Evolutionary conservation across 306 rosid species (phyloP).

Genomic region (Coriaria nepalensis): DNA sequence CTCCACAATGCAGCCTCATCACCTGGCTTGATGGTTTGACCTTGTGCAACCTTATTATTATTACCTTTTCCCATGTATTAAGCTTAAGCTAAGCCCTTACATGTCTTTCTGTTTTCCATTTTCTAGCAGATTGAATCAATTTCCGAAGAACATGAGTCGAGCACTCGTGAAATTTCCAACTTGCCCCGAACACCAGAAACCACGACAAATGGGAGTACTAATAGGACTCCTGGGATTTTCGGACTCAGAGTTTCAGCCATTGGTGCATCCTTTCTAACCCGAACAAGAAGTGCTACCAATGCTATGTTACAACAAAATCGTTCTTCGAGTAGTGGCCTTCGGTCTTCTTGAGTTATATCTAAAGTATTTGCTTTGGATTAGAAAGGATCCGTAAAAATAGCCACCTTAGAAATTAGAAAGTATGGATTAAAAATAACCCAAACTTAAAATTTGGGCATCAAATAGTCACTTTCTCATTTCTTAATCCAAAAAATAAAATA

Average conservation of each 20-base stretch:
- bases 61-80: no score
- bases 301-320: slow-evolving; percentile 44
- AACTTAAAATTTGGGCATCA: no score
- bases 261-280: slow-evolving; percentile 28
- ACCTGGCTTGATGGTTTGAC: slow-evolving; percentile 8
- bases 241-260: slow-evolving; percentile 32
- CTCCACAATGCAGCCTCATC: slow-evolving; percentile 11
- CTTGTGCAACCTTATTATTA: not conserved
- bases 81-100: not conserved
- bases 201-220: slow-evolving; percentile 12
- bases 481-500: no score
- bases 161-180: slow-evolving; percentile 6
- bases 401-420: no score
- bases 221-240: slow-evolving; percentile 41
- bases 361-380: no score
- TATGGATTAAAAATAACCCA: no score
- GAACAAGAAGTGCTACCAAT: slow-evolving; percentile 62
- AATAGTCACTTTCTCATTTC: no score
- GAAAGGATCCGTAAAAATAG: no score
- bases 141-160: slow-evolving; percentile 23
- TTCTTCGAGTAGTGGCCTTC: slow-evolving; percentile 1
- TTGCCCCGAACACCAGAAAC: slow-evolving; percentile 15
- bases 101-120: not conserved
- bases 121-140: slow-evolving; percentile 33
- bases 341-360: no score